These are phyloP conservation scores for Backusella tuberculispora DNA, from an alignment of 192 early-diverging fungal genomes.

Conservation along the genomic window DNA sequence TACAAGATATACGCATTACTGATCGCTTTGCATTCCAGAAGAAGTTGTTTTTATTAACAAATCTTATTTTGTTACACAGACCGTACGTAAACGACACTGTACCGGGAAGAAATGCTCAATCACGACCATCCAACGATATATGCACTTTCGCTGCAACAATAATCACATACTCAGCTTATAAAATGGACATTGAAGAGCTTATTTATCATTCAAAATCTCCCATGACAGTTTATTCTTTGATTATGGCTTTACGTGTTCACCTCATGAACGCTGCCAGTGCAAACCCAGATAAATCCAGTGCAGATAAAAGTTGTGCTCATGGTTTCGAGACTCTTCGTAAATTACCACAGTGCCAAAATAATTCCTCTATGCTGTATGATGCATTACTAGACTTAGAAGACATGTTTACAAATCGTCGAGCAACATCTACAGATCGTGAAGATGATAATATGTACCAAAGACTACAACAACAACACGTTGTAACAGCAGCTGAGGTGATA, in stretches of 20 bases:
- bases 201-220: conserved; percentile 48
- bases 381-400: neutral
- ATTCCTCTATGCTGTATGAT: conserved; percentile 5
- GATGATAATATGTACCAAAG: neutral
- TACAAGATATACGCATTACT: conserved; percentile 16
- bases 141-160: conserved; percentile 53
- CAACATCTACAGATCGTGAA: conserved; percentile 2
- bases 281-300: neutral
- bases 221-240: conserved; percentile 50
- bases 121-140: conserved; percentile 41
- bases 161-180: conserved; percentile 41
- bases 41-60: conserved; percentile 40
- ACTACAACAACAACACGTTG: neutral
- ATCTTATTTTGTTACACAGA: conserved; percentile 50
- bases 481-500: conserved; percentile 3
- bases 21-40: conserved; percentile 38
- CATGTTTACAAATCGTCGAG: conserved; percentile 1
- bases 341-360: neutral
- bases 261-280: conserved; percentile 19
- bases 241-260: conserved; percentile 52
- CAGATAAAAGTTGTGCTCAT: conserved; percentile 1
- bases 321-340: neutral
- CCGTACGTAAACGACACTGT: conserved; percentile 52
- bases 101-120: conserved; percentile 32
- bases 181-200: conserved; percentile 39